A percentile compares a stretch with the other conserved stretches of the same genome.
phyloP scores from a whole-genome alignment of 495 filamentous ascomycete genomes.

The Glarea lozoyensis region DNA sequence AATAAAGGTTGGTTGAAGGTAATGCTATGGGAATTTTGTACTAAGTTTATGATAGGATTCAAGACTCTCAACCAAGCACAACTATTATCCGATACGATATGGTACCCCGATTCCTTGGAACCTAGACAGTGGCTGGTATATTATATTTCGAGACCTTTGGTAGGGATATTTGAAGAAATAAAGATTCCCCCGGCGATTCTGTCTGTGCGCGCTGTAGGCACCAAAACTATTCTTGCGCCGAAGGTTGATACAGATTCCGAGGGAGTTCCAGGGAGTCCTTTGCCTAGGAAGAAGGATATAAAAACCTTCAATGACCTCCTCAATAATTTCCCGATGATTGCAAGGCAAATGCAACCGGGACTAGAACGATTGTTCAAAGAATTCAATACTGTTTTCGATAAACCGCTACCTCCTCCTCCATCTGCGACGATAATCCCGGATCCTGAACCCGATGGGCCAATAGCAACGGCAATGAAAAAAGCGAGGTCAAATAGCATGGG shows the following conservation, averaged over 20 bases:
- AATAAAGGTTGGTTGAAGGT: conserved; percentile 66
- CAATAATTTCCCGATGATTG: conserved; percentile 91
- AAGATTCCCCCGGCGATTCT: conserved; percentile 55
- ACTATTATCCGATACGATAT: conserved; percentile 76
- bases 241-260: conserved; percentile 14
- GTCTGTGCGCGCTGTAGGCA: conserved; percentile 24
- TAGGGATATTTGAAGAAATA: conserved; percentile 72
- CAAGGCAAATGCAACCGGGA: conserved; percentile 89
- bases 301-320: conserved; percentile 85
- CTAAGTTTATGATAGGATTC: conserved; percentile 55
- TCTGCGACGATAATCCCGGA: conserved; percentile 47
- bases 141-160: conserved; percentile 87
- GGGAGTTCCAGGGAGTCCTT: conserved; percentile 20
- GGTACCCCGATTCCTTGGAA: conserved; percentile 75
- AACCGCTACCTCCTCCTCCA: conserved; percentile 69
- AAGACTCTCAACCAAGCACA: conserved; percentile 85
- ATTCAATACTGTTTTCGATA: conserved; percentile 77
- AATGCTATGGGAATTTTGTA: neutral
- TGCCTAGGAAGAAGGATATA: conserved; percentile 76
- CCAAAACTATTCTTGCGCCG: conserved; percentile 16
- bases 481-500: conserved; percentile 37
- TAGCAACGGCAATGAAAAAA: conserved; percentile 39
- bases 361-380: conserved; percentile 85
- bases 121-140: conserved; percentile 92
- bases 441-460: conserved; percentile 39